These are phyloP conservation scores for Starmerella gropengiesseri DNA, from an alignment of 805 yeast species.

Conservation along the genomic window DNA sequence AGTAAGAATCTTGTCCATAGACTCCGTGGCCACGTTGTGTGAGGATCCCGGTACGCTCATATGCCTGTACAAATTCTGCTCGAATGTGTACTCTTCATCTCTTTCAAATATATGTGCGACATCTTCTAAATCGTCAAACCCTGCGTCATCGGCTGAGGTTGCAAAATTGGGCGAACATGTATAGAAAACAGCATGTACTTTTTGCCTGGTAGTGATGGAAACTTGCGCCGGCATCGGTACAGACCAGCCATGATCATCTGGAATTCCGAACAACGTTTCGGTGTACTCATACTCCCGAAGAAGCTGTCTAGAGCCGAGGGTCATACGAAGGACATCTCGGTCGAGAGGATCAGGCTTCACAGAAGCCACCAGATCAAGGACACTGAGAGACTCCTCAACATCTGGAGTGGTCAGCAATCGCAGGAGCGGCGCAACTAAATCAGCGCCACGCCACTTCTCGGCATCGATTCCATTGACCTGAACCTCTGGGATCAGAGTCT, in stretches of 20 bases:
- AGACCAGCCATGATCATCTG: constrained; percentile 94
- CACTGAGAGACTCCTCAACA: constrained; percentile 82
- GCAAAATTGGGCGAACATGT: constrained; percentile 47
- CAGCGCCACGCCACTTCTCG: constrained; percentile 76
- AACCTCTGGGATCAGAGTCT: constrained; percentile 62
- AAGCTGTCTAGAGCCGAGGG: constrained; percentile 70
- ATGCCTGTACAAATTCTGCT: constrained; percentile 5
- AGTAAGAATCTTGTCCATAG: constrained; percentile 25
- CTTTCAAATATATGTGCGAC: constrained; percentile 14
- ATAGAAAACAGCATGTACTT: constrained; percentile 89
- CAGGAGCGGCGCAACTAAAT: constrained; percentile 78
- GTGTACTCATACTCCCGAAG: constrained; percentile 75
- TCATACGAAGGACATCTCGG: constrained; percentile 81
- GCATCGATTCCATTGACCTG: constrained; percentile 70
- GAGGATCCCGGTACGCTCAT: constrained; percentile 7
- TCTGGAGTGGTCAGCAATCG: constrained; percentile 70
- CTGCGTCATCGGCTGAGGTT: constrained; percentile 5
- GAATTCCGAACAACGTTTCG: constrained; percentile 86
- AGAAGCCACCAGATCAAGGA: constrained; percentile 68
- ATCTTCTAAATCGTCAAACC: neutral
- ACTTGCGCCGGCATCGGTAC: constrained; percentile 90
- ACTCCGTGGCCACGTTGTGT: constrained; percentile 15
- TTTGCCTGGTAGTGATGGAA: constrained; percentile 78
- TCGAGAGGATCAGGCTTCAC: constrained; percentile 89
- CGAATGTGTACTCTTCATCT: constrained; percentile 25